These are phyloP conservation scores for Leccinum sublutescens DNA, from an alignment of 768 basidiomycete species.

Conservation along the genomic window DNA sequence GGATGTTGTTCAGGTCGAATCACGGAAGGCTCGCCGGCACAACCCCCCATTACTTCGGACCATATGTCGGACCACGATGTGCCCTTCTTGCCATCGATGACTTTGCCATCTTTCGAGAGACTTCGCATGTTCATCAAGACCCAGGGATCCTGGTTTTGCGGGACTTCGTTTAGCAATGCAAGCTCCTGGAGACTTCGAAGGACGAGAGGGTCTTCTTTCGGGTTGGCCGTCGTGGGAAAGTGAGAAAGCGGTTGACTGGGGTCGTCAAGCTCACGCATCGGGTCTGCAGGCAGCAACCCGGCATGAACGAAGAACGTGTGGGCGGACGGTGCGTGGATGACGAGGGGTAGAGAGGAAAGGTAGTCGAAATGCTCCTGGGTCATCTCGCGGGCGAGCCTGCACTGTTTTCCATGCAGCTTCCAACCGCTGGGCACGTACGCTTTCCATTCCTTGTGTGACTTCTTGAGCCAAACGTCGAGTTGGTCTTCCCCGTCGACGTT, in stretches of 20 bases:
- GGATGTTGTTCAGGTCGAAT: background rate
- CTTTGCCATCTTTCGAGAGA: slow-evolving; percentile 38
- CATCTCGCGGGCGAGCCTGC: slow-evolving; percentile 68
- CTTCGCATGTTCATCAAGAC: slow-evolving; percentile 45
- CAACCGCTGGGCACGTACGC: slow-evolving; percentile 61
- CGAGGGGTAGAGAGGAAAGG: slow-evolving; percentile 69
- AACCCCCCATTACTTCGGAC: slow-evolving; percentile 61
- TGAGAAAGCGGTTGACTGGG: slow-evolving; percentile 70
- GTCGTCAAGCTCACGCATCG: slow-evolving; percentile 47
- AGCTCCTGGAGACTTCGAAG: slow-evolving; percentile 65
- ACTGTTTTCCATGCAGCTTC: slow-evolving; percentile 76
- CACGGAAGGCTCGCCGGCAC: slow-evolving; percentile 44
- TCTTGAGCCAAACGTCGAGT: slow-evolving; percentile 41
- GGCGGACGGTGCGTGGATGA: slow-evolving; percentile 69
- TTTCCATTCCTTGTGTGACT: slow-evolving; percentile 43
- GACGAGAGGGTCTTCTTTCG: slow-evolving; percentile 15
- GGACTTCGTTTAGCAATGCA: slow-evolving; percentile 61
- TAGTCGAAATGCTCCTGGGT: slow-evolving; percentile 65
- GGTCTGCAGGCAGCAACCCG: slow-evolving; percentile 75
- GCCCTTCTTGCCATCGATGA: slow-evolving; percentile 41
- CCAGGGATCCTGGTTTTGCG: slow-evolving; percentile 80
- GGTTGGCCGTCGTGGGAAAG: slow-evolving; percentile 41
- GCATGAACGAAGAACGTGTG: slow-evolving; percentile 82
- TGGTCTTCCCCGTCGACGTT: slow-evolving; percentile 31
- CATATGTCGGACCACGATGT: slow-evolving; percentile 76